phyloP scores from a whole-genome alignment of 139 green algal genomes.

The Astrephomene gubernaculifera region DNA sequence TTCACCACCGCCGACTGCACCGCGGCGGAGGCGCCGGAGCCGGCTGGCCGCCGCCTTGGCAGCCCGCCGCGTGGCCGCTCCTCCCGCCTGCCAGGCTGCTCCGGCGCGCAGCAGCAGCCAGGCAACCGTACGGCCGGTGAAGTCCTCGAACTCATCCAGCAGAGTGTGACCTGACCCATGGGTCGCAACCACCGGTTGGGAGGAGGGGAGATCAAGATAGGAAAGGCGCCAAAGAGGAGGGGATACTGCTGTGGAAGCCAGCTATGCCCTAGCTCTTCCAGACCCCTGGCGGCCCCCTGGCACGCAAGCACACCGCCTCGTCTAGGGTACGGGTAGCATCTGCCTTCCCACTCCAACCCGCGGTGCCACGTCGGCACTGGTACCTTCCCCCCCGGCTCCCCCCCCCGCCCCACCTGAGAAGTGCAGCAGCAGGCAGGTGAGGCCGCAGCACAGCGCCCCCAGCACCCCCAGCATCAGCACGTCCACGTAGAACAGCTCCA shows the following conservation, averaged over 20 bases:
- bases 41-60: neutral
- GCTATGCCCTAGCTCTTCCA: no score
- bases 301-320: no score
- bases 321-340: no score
- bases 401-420: conserved; percentile 40
- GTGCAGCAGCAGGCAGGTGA: conserved; percentile 55
- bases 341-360: no score
- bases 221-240: no score
- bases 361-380: no score
- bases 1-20: neutral
- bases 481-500: conserved; percentile 52
- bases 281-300: no score
- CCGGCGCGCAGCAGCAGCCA: neutral
- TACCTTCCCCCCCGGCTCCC: neutral
- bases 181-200: no score
- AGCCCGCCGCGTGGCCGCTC: neutral
- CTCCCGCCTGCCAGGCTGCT: neutral
- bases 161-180: conserved; percentile 12
- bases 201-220: no score
- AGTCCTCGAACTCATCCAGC: conserved; percentile 28
- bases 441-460: conserved; percentile 11
- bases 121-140: conserved; percentile 33
- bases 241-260: no score
- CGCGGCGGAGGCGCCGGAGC: neutral
- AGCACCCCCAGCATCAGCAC: conserved; percentile 48